Conservation (phyloP, 768 basidiomycete genomes). For the Russula earlei region DNA sequence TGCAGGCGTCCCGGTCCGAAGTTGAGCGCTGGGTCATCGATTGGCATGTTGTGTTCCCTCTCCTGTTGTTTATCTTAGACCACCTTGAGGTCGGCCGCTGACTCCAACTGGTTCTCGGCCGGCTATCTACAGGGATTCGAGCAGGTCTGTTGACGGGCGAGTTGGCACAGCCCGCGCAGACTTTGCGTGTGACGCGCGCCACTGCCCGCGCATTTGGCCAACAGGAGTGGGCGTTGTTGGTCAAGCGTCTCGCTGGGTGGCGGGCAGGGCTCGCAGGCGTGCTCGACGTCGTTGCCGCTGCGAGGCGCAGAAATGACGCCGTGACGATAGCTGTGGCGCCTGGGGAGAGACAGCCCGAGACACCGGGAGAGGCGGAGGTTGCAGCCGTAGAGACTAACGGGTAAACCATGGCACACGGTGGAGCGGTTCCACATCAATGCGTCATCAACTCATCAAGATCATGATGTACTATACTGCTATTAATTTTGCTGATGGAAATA, state of each 20-base stretch:
- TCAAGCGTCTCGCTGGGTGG: constrained; percentile 69
- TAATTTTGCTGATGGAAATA: too few relatives aligned
- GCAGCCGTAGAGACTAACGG: too few relatives aligned
- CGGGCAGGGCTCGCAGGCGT: constrained; percentile 61
- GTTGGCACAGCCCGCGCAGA: constrained; percentile 71
- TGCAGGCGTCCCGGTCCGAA: constrained; percentile 53
- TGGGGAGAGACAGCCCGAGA: constrained; percentile 1
- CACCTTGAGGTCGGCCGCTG: not conserved
- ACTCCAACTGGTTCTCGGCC: not conserved
- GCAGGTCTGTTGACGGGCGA: constrained; percentile 71
- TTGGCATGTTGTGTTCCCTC: constrained; percentile 37
- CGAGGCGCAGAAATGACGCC: constrained; percentile 33
- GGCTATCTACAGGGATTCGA: constrained; percentile 53
- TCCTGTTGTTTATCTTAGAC: not conserved
- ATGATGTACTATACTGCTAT: too few relatives aligned
- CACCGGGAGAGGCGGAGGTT: not conserved
- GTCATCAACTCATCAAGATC: too few relatives aligned
- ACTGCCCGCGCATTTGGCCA: constrained; percentile 67
- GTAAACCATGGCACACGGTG: too few relatives aligned
- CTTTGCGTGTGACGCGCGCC: constrained; percentile 62
- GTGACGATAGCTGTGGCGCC: constrained; percentile 12
- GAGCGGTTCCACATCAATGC: too few relatives aligned
- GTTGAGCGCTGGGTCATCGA: constrained; percentile 88
- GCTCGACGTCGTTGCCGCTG: constrained; percentile 56
- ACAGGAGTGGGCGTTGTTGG: constrained; percentile 72